phyloP scores from a whole-genome alignment of 2,329 filamentous ascomycete genomes.

The Bisporella sp. region DNA sequence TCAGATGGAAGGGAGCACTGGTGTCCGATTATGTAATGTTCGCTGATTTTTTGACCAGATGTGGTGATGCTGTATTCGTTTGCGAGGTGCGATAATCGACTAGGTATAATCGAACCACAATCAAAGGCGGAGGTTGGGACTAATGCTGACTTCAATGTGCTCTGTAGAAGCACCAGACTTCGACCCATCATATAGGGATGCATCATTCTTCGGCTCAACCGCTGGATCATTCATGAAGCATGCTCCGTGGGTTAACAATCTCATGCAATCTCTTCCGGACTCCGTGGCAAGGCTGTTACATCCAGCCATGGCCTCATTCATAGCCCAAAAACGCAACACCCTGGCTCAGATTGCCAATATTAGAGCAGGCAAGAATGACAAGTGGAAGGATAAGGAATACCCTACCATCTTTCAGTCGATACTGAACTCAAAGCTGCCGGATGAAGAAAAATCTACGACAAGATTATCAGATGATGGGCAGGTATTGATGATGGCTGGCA shows the following conservation, averaged over 20 bases:
- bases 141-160: too few species aligned
- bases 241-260: slow-evolving; percentile 8
- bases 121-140: too few species aligned
- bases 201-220: slow-evolving; percentile 9
- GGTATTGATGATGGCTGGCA: slow-evolving; percentile 29
- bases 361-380: background rate
- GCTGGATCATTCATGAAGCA: slow-evolving; percentile 11
- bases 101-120: background rate
- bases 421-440: slow-evolving; percentile 24
- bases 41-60: slow-evolving; percentile 9
- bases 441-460: slow-evolving; percentile 25
- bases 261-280: slow-evolving; percentile 12
- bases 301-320: slow-evolving; percentile 11
- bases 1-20: too few species aligned
- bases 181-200: slow-evolving; percentile 15
- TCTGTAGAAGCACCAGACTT: slow-evolving; percentile 12
- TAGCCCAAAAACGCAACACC: slow-evolving; percentile 29
- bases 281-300: slow-evolving; percentile 3
- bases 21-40: too few species aligned
- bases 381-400: slow-evolving; percentile 9
- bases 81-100: slow-evolving; percentile 8
- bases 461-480: slow-evolving; percentile 28
- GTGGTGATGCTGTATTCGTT: slow-evolving; percentile 24
- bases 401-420: slow-evolving; percentile 22
- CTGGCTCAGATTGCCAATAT: slow-evolving; percentile 21